Evolutionary conservation across 306 rosid genomes (phyloP), one percentile per base, ranked within the genome.

Genomic region (Delonix regia): DNA sequence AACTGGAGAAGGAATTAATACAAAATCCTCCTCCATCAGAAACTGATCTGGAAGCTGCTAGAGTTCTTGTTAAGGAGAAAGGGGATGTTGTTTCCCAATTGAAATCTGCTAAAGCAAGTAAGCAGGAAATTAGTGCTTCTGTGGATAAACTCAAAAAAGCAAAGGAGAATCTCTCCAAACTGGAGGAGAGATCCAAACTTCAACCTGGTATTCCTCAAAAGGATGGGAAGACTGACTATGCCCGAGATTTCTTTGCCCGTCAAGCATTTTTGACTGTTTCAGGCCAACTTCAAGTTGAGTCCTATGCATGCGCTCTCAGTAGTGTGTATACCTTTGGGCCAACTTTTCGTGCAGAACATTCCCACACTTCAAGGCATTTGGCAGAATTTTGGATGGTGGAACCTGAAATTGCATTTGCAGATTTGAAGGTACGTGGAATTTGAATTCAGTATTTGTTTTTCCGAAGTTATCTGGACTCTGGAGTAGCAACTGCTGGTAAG

Each of bases 351-450:
- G 99, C 99, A 0, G 99, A 96, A 90, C 80, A 96, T 57, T 96
- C 99, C 83, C 99, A 96, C 80, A 93, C 99, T 60, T 81, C 99
- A 5, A 90, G 99, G 87, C 99, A 96, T 90, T 79, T 96, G 84
- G 96, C 99, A 15, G 99, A 96, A 72, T 96, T 96, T 85, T 96
- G 99, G 99, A 96, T 96, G 99, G 97, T 96, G 61, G 98, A 96
- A 77, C 99, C 99, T 33, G 99, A 96, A 88, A 82, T 96, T 75
- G 99, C 99, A 2, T 93, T 96, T 90, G 97, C 99, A 5, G 99
- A 93, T 6, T 83, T 96, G 69, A 73, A 89, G 97, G 99, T 96
- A 75, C 36, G 36, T 61, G 52, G 18, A 73, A 42, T 73, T 49
- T 45, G 19, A 41, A 75, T 57, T 65, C 45, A 5, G 34, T 38